Evolutionary conservation across 768 basidiomycete species (phyloP), one percentile per base, ranked within the genome.

Genomic region (Mycena amicta): DNA sequence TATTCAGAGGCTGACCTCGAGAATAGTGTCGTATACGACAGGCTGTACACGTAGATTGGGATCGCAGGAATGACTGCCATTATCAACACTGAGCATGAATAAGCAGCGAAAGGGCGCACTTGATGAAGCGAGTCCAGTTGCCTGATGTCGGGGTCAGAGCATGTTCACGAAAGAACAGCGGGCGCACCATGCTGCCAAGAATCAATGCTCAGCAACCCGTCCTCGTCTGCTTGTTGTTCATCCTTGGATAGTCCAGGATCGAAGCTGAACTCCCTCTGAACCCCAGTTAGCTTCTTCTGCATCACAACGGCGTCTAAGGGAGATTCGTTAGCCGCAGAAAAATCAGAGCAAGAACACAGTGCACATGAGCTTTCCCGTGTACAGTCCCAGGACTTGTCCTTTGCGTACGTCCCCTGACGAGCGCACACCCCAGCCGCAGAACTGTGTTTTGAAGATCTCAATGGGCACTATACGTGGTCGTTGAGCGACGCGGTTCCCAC

Each of bases 51-150:
- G 52, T 12, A 68, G 52, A 33, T 67, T 66, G 6, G 70, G 70
- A 3, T 61, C 53, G 51, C 70, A 71, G 2, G 67, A 67, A 49
- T 71, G 70, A 37, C 69, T 70, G 20, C 11, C 25, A 26, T 16
- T 27, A 20, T 33, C 18, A 55, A 27, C 13, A 25, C 12, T 26
- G 28, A 29, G 25, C 52, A 33, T 15, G n/a, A 22, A 49, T 13
- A 18, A 31, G 15, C 18, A 54, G 33, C 33, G 18, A 33, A 43
- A 27, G n/a, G 1, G 53, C 59, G 20, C 49, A 70, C 69, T 69
- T 71, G 41, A 69, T 57, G 53, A 71, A 71, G 1, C 68, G 59
- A 1, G 70, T 68, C 70, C 70, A 71, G 28, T 71, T 71, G 6
- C 70, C 69, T 65, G 33, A 13, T n/a, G 46, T 22, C 22, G 50